Evolutionary conservation across 2,329 filamentous ascomycete genomes (phyloP).

Genomic region (Colletotrichum lini): DNA sequence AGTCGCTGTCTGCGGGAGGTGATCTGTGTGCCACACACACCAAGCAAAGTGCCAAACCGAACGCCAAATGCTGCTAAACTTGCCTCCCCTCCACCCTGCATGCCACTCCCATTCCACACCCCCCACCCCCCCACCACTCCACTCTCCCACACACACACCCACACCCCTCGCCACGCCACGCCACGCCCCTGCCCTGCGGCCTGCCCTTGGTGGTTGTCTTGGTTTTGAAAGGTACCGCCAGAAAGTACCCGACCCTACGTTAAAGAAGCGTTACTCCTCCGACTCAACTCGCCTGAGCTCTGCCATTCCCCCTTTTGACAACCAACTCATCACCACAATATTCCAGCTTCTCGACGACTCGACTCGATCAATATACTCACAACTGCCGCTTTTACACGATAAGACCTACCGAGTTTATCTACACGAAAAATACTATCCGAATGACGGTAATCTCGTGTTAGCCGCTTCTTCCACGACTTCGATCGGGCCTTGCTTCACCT

Average conservation of each 20-base stretch:
- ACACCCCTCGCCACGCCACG: constrained; percentile 26
- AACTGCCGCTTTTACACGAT: neutral
- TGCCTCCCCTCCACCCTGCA: constrained; percentile 10
- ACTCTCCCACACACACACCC: constrained; percentile 10
- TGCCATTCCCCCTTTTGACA: constrained; percentile 3
- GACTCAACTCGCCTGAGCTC: constrained; percentile 7
- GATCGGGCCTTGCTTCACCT: constrained; percentile 18
- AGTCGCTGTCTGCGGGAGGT: constrained; percentile 5
- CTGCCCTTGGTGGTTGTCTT: constrained; percentile 18
- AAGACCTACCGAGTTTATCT: constrained; percentile 15
- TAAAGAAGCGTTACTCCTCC: constrained; percentile 43
- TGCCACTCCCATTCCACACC: neutral
- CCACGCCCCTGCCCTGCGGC: constrained; percentile 26
- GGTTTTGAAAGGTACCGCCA: constrained; percentile 26
- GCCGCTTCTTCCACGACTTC: constrained; percentile 22
- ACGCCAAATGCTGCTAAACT: constrained; percentile 18
- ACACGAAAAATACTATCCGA: constrained; percentile 12
- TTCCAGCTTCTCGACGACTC: neutral
- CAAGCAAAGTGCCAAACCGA: constrained; percentile 8
- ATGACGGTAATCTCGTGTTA: constrained; percentile 35
- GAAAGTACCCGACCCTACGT: constrained; percentile 32
- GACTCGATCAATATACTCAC: constrained; percentile 6
- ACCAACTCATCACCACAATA: neutral
- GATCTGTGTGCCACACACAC: constrained; percentile 27
- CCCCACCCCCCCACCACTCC: too few species aligned